Evolutionary conservation across 2,329 filamentous ascomycete species (phyloP).

Genomic region (Fusarium buharicum): DNA sequence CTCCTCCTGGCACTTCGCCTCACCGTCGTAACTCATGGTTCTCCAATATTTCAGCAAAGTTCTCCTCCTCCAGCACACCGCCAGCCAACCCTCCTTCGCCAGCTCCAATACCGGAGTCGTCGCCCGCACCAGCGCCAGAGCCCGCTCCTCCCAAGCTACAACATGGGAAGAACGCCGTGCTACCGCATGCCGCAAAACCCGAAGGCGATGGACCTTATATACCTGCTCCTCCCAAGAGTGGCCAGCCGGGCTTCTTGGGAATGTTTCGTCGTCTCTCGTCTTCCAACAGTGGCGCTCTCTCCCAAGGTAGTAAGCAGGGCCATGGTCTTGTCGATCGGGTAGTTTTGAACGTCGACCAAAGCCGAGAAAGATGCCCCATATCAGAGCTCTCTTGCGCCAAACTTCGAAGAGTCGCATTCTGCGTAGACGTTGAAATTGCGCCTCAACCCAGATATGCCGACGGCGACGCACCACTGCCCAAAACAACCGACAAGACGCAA

Average conservation of each 20-base stretch:
- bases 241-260: slow-evolving; percentile 78
- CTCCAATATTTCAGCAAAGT: slow-evolving; percentile 90
- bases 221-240: slow-evolving; percentile 76
- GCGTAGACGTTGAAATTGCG: slow-evolving; percentile 96
- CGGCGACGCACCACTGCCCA: slow-evolving; percentile 55
- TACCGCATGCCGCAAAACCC: slow-evolving; percentile 65
- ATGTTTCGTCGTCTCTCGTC: slow-evolving; percentile 86
- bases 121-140: slow-evolving; percentile 49
- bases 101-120: slow-evolving; percentile 46
- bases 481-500: slow-evolving; percentile 59
- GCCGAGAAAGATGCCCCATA: slow-evolving; percentile 81
- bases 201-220: slow-evolving; percentile 74
- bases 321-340: slow-evolving; percentile 82
- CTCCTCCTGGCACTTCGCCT: slow-evolving; percentile 50
- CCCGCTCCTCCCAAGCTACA: slow-evolving; percentile 60
- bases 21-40: slow-evolving; percentile 86
- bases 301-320: slow-evolving; percentile 45
- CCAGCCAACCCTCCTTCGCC: slow-evolving; percentile 48
- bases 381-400: slow-evolving; percentile 83
- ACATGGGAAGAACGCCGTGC: slow-evolving; percentile 66
- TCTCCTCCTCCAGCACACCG: slow-evolving; percentile 68
- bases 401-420: slow-evolving; percentile 89
- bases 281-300: slow-evolving; percentile 57
- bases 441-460: slow-evolving; percentile 83
- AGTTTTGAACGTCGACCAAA: slow-evolving; percentile 85